phyloP scores from a whole-genome alignment of 2,329 filamentous ascomycete species.

The Pestalotiopsis sp. region DNA sequence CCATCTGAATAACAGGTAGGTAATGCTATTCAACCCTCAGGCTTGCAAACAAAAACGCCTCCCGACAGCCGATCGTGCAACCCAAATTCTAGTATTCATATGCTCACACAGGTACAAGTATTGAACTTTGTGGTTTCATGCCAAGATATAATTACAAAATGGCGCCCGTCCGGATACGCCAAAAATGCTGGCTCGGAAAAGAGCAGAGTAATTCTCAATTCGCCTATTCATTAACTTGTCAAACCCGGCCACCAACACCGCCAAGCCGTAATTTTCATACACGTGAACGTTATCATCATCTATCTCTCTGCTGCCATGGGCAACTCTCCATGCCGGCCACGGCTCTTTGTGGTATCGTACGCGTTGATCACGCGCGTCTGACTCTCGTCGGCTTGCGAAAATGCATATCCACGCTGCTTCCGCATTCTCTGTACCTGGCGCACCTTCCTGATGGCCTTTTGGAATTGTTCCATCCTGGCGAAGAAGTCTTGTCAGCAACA shows the following conservation, averaged over 20 bases:
- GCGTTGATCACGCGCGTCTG: conserved; percentile 95
- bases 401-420: conserved; percentile 97
- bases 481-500: conserved; percentile 22
- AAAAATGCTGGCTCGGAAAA: neutral
- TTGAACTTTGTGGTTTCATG: neutral
- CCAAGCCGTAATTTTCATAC: conserved; percentile 1
- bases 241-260: neutral
- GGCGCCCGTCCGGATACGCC: neutral
- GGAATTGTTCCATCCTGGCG: conserved; percentile 95
- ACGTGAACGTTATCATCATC: conserved; percentile 9
- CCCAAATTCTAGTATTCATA: neutral
- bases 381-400: conserved; percentile 95
- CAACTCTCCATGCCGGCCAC: conserved; percentile 97
- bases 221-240: conserved; percentile 3
- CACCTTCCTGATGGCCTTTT: conserved; percentile 98
- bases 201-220: conserved; percentile 3
- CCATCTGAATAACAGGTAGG: neutral
- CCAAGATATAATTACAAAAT: neutral
- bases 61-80: neutral
- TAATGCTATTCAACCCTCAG: neutral
- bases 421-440: conserved; percentile 98
- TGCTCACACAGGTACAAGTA: neutral
- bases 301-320: conserved; percentile 39
- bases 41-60: neutral
- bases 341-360: conserved; percentile 92